Evolutionary conservation across 169 alveolate genomes (phyloP).

Genomic region (Plasmodium relictum): DNA sequence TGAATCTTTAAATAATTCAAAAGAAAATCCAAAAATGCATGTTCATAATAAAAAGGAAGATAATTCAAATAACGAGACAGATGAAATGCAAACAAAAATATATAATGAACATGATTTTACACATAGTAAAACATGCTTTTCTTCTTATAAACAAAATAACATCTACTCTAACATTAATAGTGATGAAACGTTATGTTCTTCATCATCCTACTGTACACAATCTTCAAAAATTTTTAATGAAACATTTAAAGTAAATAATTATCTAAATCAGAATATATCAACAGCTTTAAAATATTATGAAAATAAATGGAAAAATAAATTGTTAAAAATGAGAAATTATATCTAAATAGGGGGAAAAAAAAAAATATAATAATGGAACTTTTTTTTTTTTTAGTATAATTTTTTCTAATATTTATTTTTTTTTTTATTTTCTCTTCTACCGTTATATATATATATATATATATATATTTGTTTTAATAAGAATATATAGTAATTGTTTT

Average conservation of each 20-base stretch:
- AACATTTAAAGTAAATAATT: constrained; percentile 14
- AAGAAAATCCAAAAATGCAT: background rate
- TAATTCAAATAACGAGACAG: constrained; percentile 4
- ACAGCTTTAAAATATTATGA: constrained; percentile 55
- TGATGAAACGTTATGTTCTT: background rate
- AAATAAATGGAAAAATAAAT: constrained; percentile 54
- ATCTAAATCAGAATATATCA: constrained; percentile 49
- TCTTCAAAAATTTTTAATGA: background rate
- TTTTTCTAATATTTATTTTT: background rate
- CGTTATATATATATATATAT: constrained; percentile 6
- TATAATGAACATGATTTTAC: background rate
- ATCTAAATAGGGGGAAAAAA: background rate
- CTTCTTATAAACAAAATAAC: background rate
- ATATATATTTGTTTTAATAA: background rate
- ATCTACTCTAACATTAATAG: constrained; percentile 1
- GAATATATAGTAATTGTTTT: too few relatives aligned
- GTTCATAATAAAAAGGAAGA: constrained; percentile 16
- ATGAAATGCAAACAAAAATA: background rate
- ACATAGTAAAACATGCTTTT: background rate
- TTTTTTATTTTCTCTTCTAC: background rate
- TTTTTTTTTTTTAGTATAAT: background rate
- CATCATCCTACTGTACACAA: constrained; percentile 4
- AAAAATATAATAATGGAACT: background rate
- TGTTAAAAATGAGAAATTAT: constrained; percentile 22
- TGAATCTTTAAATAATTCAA: constrained; percentile 3